Evolutionary conservation across 768 basidiomycete genomes (phyloP), one percentile per base, ranked within the genome.

Genomic region (Macrolepiota fuliginosa): DNA sequence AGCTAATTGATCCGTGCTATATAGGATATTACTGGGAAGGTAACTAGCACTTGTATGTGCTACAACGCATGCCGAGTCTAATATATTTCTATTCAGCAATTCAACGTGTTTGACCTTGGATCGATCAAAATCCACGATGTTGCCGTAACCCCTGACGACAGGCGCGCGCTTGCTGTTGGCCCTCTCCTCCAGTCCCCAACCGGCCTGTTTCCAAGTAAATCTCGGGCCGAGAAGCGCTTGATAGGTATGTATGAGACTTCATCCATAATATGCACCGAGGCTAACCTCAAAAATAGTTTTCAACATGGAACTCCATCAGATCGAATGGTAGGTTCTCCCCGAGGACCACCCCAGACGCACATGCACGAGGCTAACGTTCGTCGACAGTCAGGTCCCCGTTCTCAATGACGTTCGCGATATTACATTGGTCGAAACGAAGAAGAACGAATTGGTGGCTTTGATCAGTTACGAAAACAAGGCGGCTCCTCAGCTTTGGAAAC

Each of bases 401-500:
- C 74, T 91, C 2, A 86, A 90, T 66, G 87, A 90, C 62, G 87
- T 90, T 54, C 83, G 86, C 54, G 85, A 90, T 67, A 84, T 91
- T 40, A 88, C 87, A 0, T 70, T 90, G 29, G 82, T 87, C 50
- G 77, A 80, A 57, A 82, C 81, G 56, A 66, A 70, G 5, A 70
- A 73, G 29, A 72, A 73, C 60, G 88, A 86, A 22, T 75, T 83
- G 5, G 76, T 86, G 7, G 90, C 86, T 19, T 71, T 92, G 54
- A 81, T 91, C 52, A 90, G 88, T 69, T 90, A 89, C 67, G 89
- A 91, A 68, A 83, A 88, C 67, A 86, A 87, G 79, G 83, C 87
- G 4, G 83, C 89, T n/a, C 89, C 91, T 6, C 90, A 91, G 69
- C 74, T 91, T 2, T 92, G 90, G 89, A 86, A 83, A 71, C 71